phyloP scores from a whole-genome alignment of 78 protist species.

The Dictyostelium intermedium region DNA sequence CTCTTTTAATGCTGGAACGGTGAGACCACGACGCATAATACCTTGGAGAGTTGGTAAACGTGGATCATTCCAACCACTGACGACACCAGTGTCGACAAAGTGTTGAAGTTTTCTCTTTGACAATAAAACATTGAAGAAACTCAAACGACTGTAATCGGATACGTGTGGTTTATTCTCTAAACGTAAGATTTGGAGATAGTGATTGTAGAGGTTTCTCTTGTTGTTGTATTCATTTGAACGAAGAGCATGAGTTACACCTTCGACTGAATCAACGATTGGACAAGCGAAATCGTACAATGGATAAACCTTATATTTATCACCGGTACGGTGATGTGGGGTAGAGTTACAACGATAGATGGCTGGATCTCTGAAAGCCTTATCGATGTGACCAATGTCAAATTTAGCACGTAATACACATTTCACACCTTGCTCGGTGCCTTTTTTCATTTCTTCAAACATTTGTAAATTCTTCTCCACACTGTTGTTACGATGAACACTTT shows the following conservation, averaged over 20 bases:
- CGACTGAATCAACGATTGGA: slow-evolving; percentile 97
- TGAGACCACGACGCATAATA: slow-evolving; percentile 94
- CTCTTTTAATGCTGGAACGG: slow-evolving; percentile 88
- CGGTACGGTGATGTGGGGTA: slow-evolving; percentile 84
- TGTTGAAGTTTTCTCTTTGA: slow-evolving; percentile 96
- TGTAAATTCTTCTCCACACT: slow-evolving; percentile 93
- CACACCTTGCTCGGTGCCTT: slow-evolving; percentile 86
- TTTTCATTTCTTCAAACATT: slow-evolving; percentile 93
- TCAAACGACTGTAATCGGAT: slow-evolving; percentile 89
- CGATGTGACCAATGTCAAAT: slow-evolving; percentile 81
- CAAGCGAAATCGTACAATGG: slow-evolving; percentile 99
- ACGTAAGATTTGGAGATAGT: slow-evolving; percentile 85
- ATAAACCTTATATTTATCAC: slow-evolving; percentile 92
- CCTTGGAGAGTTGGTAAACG: slow-evolving; percentile 99
- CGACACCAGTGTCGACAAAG: slow-evolving; percentile 93
- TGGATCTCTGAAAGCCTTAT: slow-evolving; percentile 90
- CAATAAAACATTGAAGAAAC: slow-evolving; percentile 92
- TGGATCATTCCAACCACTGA: slow-evolving; percentile 98
- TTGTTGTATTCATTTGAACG: slow-evolving; percentile 98
- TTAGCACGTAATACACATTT: slow-evolving; percentile 94
- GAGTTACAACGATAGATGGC: slow-evolving; percentile 94
- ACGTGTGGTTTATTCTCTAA: slow-evolving; percentile 78
- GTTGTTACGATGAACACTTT: slow-evolving; percentile 37
- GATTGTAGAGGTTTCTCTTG: slow-evolving; percentile 94
- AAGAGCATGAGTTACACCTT: slow-evolving; percentile 97